Conservation (phyloP, 75 land plant species). For the Picea sitchensis region DNA sequence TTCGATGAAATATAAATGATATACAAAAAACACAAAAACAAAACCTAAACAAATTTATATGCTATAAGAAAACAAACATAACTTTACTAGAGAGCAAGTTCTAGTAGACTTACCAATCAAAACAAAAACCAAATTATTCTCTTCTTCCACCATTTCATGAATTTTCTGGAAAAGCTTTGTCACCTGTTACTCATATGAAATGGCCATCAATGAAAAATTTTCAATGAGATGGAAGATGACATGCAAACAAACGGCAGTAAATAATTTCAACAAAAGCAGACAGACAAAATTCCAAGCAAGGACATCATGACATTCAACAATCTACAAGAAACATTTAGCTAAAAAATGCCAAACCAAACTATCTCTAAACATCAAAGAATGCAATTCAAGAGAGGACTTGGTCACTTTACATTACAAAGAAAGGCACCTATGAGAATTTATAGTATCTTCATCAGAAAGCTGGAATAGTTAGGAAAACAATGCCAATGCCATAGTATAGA, state of each 20-base stretch:
- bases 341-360: no score
- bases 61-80: not conserved
- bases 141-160: conserved; percentile 87
- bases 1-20: not conserved
- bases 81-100: not conserved
- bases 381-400: no score
- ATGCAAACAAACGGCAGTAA: no score
- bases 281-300: no score
- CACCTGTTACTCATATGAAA: conserved; percentile 40
- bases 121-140: conserved; percentile 75
- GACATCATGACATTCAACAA: not conserved
- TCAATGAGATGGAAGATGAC: no score
- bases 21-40: not conserved
- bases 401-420: not conserved
- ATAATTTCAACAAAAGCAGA: no score
- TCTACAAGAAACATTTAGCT: no score
- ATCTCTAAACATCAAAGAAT: no score
- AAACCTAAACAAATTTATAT: not conserved
- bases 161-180: conserved; percentile 92
- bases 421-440: not conserved
- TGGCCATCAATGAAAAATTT: no score
- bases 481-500: not conserved
- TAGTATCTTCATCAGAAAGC: not conserved
- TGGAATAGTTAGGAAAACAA: not conserved
- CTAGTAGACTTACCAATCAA: conserved; percentile 66